These are phyloP conservation scores for Knoxia roxburghii DNA, from an alignment of 257 asterid species.

Conservation along the genomic window DNA sequence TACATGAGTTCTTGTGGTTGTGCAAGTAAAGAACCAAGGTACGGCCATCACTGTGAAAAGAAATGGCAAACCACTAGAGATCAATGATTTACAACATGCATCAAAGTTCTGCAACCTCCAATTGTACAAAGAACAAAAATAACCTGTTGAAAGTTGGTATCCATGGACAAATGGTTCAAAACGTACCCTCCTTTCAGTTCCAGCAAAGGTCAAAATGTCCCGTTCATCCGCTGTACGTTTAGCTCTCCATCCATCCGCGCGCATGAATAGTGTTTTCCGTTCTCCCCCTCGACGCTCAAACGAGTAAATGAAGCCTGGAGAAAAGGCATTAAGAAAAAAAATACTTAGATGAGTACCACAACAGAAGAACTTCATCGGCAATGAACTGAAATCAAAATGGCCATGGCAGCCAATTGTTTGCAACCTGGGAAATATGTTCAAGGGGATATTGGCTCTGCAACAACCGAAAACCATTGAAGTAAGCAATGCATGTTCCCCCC, in stretches of 20 bases:
- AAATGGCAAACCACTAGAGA: background rate
- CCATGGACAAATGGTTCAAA: no score
- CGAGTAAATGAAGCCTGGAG: constrained; percentile 58
- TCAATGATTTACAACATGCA: no score
- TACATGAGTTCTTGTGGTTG: no score
- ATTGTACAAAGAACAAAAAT: no score
- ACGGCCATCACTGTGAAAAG: no score
- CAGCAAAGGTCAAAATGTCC: constrained; percentile 55
- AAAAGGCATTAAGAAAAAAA: background rate
- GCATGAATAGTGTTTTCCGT: constrained; percentile 51
- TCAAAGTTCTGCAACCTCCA: no score
- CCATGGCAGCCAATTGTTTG: background rate
- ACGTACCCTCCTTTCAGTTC: constrained; percentile 50
- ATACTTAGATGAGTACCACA: background rate
- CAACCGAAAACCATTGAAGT: constrained; percentile 74
- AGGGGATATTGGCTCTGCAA: constrained; percentile 64
- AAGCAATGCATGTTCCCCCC: constrained; percentile 80
- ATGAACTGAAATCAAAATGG: background rate
- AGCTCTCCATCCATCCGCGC: constrained; percentile 82
- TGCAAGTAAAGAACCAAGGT: no score
- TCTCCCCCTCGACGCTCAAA: constrained; percentile 72
- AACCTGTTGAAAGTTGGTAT: background rate
- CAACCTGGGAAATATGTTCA: constrained; percentile 73
- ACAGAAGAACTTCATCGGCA: no score
- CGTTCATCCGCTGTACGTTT: constrained; percentile 50